phyloP scores from a whole-genome alignment of 1,284 basidiomycete species.

The Pseudozyma thailandica region DNA sequence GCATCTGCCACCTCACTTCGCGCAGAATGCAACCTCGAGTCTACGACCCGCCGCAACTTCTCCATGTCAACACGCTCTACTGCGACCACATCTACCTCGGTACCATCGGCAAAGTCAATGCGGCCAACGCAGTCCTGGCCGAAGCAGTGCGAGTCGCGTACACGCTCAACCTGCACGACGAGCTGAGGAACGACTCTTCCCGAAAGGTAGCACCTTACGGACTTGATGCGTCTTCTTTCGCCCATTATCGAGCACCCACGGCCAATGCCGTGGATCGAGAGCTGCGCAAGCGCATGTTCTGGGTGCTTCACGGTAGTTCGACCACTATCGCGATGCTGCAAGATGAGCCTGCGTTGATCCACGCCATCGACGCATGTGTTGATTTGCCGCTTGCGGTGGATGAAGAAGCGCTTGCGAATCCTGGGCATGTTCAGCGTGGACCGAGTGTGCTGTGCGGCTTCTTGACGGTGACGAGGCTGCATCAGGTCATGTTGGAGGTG shows the following conservation, averaged over 20 bases:
- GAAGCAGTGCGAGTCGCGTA: slow-evolving; percentile 50
- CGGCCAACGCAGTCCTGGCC: slow-evolving; percentile 53
- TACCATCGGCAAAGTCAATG: slow-evolving; percentile 40
- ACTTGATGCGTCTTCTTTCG: slow-evolving; percentile 17
- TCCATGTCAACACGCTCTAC: slow-evolving; percentile 55
- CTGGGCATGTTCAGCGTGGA: slow-evolving; percentile 17
- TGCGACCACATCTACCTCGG: slow-evolving; percentile 61
- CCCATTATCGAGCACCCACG: slow-evolving; percentile 17
- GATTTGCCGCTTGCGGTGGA: slow-evolving; percentile 51
- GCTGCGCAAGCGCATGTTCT: slow-evolving; percentile 49
- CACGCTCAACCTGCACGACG: slow-evolving; percentile 50
- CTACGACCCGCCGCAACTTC: slow-evolving; percentile 47
- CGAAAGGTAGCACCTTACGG: slow-evolving; percentile 13
- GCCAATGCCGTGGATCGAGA: slow-evolving; percentile 45
- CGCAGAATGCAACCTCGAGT: slow-evolving; percentile 47
- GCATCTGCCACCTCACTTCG: slow-evolving; percentile 53
- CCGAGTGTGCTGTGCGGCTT: slow-evolving; percentile 50
- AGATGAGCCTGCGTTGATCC: slow-evolving; percentile 49
- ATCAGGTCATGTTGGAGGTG: slow-evolving; percentile 49
- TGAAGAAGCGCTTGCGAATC: slow-evolving; percentile 37
- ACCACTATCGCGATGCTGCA: slow-evolving; percentile 53
- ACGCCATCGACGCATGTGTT: slow-evolving; percentile 48
- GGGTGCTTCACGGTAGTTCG: slow-evolving; percentile 50
- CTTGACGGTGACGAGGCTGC: slow-evolving; percentile 42
- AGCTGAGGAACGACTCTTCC: slow-evolving; percentile 27